phyloP scores from a whole-genome alignment of 2,329 filamentous ascomycete species.

The Cytospora piceicola region DNA sequence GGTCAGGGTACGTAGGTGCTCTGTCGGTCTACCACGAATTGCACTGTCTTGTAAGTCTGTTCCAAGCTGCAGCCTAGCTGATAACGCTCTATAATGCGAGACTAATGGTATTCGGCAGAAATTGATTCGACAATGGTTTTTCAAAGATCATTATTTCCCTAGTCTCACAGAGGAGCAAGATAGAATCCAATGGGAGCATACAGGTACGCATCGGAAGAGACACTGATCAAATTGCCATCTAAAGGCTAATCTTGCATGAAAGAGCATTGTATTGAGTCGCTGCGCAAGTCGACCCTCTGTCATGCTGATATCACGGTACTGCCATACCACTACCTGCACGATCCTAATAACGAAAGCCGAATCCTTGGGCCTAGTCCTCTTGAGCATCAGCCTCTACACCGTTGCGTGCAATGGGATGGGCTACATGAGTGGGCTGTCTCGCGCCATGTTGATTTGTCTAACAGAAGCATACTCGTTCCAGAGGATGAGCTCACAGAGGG shows the following conservation, averaged over 20 bases:
- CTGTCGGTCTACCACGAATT: slow-evolving; percentile 7
- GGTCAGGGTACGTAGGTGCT: slow-evolving; percentile 1
- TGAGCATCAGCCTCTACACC: slow-evolving; percentile 3
- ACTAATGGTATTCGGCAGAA: neutral
- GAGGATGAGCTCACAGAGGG: neutral
- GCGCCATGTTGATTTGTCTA: slow-evolving; percentile 5
- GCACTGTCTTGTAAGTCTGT: neutral
- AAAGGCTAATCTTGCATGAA: neutral
- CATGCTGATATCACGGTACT: slow-evolving; percentile 1
- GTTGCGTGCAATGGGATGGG: slow-evolving; percentile 5
- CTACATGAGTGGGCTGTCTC: slow-evolving; percentile 6
- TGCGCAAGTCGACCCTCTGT: slow-evolving; percentile 2
- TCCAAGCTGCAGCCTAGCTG: neutral
- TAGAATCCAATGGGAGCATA: slow-evolving; percentile 5
- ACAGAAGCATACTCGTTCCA: slow-evolving; percentile 7
- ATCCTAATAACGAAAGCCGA: neutral
- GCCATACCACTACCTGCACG: slow-evolving; percentile 8
- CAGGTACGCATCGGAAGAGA: neutral
- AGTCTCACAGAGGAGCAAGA: slow-evolving; percentile 1
- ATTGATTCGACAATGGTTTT: slow-evolving; percentile 5
- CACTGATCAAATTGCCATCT: neutral
- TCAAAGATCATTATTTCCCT: neutral
- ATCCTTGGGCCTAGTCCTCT: slow-evolving; percentile 1
- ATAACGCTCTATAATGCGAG: neutral
- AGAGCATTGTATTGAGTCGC: slow-evolving; percentile 8